phyloP scores from a whole-genome alignment of 2,329 filamentous ascomycete genomes.

The Teratosphaeria viscida region DNA sequence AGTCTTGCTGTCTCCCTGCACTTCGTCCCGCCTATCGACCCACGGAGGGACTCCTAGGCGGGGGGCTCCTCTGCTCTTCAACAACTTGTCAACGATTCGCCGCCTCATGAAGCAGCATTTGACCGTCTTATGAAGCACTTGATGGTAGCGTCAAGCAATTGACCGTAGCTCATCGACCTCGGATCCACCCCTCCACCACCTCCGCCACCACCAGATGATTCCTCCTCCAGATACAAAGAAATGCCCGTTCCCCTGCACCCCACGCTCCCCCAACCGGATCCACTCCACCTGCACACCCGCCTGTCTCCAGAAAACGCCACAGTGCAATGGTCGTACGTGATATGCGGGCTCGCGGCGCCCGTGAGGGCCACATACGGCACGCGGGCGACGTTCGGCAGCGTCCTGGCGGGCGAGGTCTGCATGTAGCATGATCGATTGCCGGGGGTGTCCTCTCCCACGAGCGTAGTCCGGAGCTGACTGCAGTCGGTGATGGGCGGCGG shows the following conservation, averaged over 20 bases:
- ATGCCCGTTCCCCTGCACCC: conserved; percentile 46
- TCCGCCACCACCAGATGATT: conserved; percentile 36
- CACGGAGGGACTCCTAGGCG: too few species aligned
- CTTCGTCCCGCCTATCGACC: too few species aligned
- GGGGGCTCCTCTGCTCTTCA: too few species aligned
- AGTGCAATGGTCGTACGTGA: conserved; percentile 46
- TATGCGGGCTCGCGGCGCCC: conserved; percentile 44
- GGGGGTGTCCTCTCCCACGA: background rate
- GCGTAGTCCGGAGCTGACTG: background rate
- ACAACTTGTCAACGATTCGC: too few species aligned
- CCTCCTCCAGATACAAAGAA: conserved; percentile 44
- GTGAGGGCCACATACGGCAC: conserved; percentile 43
- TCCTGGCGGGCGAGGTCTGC: conserved; percentile 30
- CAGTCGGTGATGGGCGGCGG: background rate
- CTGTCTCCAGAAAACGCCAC: conserved; percentile 42
- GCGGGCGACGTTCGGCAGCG: conserved; percentile 39
- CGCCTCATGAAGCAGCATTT: too few species aligned
- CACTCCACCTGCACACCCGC: conserved; percentile 33
- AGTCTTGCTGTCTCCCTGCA: too few species aligned
- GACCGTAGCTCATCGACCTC: too few species aligned
- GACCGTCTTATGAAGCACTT: too few species aligned
- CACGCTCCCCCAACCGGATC: conserved; percentile 28
- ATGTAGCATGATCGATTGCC: background rate
- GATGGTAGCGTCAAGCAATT: too few species aligned
- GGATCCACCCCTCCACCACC: conserved; percentile 21